Evolutionary conservation across 305 asterid species (phyloP).

Genomic region (Fraxinus angustifolia): DNA sequence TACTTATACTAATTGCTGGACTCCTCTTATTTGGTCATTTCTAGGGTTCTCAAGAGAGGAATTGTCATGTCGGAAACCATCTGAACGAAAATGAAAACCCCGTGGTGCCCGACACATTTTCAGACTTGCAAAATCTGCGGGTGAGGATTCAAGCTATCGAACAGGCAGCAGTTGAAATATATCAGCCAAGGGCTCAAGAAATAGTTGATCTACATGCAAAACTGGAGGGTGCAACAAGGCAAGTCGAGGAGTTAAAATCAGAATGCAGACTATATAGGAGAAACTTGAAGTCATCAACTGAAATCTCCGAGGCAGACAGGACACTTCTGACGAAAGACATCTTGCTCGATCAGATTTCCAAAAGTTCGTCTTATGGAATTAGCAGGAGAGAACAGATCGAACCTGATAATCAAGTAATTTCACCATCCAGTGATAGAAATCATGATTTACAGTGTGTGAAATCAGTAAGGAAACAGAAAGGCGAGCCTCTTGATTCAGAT

Average conservation of each 20-base stretch:
- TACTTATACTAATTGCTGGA: background rate
- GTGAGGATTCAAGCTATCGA: conserved; percentile 54
- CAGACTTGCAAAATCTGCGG: conserved; percentile 53
- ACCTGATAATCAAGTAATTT: conserved; percentile 35
- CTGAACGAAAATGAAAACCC: conserved; percentile 29
- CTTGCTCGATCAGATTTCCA: conserved; percentile 83
- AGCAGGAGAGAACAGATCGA: conserved; percentile 54
- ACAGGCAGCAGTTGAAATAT: conserved; percentile 50
- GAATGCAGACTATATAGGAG: conserved; percentile 48
- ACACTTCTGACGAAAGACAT: conserved; percentile 79
- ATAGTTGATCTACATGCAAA: conserved; percentile 49
- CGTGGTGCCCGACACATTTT: conserved; percentile 23
- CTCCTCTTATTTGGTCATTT: conserved; percentile 19
- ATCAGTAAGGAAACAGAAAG: conserved; percentile 52
- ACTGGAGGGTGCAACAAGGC: conserved; percentile 59
- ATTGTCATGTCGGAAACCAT: conserved; percentile 17
- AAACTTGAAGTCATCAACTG: conserved; percentile 48
- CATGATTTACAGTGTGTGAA: conserved; percentile 33
- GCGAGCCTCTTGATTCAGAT: conserved; percentile 33
- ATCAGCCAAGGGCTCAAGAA: conserved; percentile 54
- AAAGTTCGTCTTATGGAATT: conserved; percentile 59
- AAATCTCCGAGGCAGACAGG: conserved; percentile 61
- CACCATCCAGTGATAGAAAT: conserved; percentile 30
- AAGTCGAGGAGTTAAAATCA: conserved; percentile 68
- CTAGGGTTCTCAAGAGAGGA: conserved; percentile 42